phyloP scores from a whole-genome alignment of 1,284 basidiomycete species.

The Cutaneotrichosporon cyanovorans region DNA sequence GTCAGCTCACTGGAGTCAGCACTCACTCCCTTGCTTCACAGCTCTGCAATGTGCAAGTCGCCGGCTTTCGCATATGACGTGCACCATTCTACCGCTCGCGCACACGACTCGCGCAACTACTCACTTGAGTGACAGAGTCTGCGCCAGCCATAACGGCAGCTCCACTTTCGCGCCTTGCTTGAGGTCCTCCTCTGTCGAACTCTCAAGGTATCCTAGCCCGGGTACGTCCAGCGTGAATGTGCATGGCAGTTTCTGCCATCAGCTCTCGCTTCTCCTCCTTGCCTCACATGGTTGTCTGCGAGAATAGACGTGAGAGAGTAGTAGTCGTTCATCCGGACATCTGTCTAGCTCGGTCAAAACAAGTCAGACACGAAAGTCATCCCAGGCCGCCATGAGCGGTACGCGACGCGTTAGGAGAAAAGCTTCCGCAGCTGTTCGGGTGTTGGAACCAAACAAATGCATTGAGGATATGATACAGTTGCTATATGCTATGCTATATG shows the following conservation, averaged over 20 bases:
- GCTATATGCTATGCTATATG: neutral
- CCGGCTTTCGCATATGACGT: neutral
- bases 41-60: neutral
- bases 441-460: constrained; percentile 12
- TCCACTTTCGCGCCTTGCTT: constrained; percentile 63
- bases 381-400: neutral
- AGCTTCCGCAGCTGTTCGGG: neutral
- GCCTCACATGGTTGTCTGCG: constrained; percentile 71
- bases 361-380: no score
- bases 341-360: no score
- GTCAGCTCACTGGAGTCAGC: constrained; percentile 62
- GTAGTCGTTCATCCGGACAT: constrained; percentile 71
- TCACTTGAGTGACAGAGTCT: constrained; percentile 72
- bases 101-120: constrained; percentile 31
- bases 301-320: constrained; percentile 80
- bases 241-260: constrained; percentile 71
- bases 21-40: no score
- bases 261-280: neutral
- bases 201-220: constrained; percentile 76
- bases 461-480: constrained; percentile 4
- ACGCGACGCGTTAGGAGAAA: constrained; percentile 6
- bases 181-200: constrained; percentile 71
- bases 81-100: no score
- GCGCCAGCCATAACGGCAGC: constrained; percentile 78
- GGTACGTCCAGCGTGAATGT: constrained; percentile 78